Percentiles rank a stretch among this genome's conserved stretches.
Conservation (phyloP, 192 early-diverging fungal species). For the Dispira simplex region DNA sequence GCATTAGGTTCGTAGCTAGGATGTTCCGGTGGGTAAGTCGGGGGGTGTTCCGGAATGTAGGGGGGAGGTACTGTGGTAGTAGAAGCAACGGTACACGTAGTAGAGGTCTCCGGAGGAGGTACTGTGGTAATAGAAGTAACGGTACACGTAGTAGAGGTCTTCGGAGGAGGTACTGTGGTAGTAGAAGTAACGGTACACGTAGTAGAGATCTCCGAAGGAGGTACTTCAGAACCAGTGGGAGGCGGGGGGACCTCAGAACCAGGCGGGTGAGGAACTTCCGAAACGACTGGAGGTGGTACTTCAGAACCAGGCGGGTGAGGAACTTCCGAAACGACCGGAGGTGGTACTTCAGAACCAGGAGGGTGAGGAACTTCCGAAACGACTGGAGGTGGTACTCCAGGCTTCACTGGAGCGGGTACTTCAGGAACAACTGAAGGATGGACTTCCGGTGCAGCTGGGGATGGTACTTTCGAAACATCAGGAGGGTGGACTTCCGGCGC, state of each 20-base stretch:
- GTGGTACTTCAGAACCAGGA: not conserved
- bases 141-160: not conserved
- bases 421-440: not conserved
- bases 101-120: not conserved
- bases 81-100: too few species aligned
- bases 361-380: not conserved
- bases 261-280: not conserved
- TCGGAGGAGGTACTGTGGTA: not conserved
- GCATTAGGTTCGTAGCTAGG: too few species aligned
- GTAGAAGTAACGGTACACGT: not conserved
- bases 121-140: not conserved
- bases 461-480: not conserved
- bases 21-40: too few species aligned
- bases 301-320: not conserved
- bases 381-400: not conserved
- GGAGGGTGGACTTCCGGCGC: not conserved
- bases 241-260: not conserved
- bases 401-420: not conserved
- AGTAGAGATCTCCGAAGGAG: not conserved
- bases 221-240: not conserved
- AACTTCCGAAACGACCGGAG: not conserved
- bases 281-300: not conserved
- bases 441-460: not conserved
- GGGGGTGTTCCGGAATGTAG: not conserved
- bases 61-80: not conserved